Evolutionary conservation across 73 alveolate genomes (phyloP).

Genomic region (Chromera velia): DNA sequence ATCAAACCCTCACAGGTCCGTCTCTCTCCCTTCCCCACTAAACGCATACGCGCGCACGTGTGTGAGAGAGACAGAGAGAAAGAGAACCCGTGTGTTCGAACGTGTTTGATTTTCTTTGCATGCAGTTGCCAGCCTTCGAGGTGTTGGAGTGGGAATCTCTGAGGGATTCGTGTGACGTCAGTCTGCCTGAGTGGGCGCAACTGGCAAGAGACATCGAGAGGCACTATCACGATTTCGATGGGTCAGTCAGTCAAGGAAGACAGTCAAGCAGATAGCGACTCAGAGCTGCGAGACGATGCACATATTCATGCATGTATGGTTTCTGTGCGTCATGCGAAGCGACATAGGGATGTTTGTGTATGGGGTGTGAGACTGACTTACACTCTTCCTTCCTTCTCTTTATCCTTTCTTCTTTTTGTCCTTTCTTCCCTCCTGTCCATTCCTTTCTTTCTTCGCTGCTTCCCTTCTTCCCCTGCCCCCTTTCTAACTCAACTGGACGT

Average conservation of each 20-base stretch:
- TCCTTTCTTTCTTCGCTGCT: not conserved
- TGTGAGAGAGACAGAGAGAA: too few species aligned
- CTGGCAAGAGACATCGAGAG: slow-evolving; percentile 20
- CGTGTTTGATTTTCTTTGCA: not conserved
- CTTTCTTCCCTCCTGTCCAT: not conserved
- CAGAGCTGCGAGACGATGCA: not conserved
- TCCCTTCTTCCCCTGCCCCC: not conserved
- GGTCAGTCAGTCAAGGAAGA: slow-evolving; percentile 17
- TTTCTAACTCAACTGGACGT: not conserved
- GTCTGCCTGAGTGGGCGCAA: slow-evolving; percentile 20
- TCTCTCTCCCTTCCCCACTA: too few species aligned
- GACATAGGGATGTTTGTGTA: not conserved
- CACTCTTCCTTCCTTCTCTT: not conserved
- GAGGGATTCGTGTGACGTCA: not conserved
- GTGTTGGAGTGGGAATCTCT: not conserved
- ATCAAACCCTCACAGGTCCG: slow-evolving; percentile 23
- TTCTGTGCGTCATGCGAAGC: not conserved
- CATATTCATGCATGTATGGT: not conserved
- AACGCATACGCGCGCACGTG: too few species aligned
- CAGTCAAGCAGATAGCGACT: too few species aligned
- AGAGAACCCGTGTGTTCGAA: not conserved
- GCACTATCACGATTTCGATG: slow-evolving; percentile 31
- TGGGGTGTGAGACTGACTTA: not conserved
- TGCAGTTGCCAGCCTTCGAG: too few species aligned
- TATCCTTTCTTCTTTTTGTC: not conserved